phyloP scores from a whole-genome alignment of 129 eudicot genomes.

The Arctium minus region DNA sequence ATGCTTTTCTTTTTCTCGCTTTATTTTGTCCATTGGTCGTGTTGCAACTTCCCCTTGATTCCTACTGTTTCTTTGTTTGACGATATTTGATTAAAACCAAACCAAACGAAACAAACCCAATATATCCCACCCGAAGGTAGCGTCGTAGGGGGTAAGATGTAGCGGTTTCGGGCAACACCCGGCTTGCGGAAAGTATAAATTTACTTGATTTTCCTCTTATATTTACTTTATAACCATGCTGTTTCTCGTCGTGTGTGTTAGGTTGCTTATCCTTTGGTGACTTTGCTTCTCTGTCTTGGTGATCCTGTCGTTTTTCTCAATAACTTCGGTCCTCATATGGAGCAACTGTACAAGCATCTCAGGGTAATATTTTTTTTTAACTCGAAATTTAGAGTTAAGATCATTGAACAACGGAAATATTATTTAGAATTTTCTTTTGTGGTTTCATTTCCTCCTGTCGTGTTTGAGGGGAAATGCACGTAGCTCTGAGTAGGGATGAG shows the following conservation, averaged over 20 bases:
- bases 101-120: no score
- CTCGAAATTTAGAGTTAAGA: neutral
- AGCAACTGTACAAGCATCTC: slow-evolving; percentile 90
- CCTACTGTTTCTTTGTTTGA: neutral
- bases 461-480: no score
- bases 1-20: neutral
- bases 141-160: no score
- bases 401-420: slow-evolving; percentile 3
- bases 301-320: slow-evolving; percentile 79
- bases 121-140: no score
- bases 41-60: neutral
- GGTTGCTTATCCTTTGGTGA: slow-evolving; percentile 97
- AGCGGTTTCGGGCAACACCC: no score
- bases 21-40: neutral
- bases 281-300: slow-evolving; percentile 97
- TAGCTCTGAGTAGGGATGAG: no score
- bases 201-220: neutral
- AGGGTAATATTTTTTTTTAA: slow-evolving; percentile 47
- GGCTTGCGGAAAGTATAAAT: neutral
- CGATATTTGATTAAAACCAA: no score
- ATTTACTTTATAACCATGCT: neutral
- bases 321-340: slow-evolving; percentile 92
- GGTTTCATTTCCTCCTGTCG: no score
- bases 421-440: neutral
- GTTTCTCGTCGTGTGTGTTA: slow-evolving; percentile 19